phyloP scores from a whole-genome alignment of 177 flowering plant species.

The Vitis hybrid region DNA sequence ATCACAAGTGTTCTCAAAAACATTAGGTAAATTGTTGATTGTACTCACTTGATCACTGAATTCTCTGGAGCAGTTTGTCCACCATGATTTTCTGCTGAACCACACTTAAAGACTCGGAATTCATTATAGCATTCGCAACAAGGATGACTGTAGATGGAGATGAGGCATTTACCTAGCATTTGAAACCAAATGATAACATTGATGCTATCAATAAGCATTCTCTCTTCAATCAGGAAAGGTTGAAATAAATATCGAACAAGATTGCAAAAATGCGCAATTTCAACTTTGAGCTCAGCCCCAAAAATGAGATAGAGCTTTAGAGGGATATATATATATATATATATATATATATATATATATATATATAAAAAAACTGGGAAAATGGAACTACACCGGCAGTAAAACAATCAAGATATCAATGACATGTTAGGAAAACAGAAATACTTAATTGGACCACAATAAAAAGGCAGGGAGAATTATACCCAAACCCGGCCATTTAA shows the following conservation, averaged over 20 bases:
- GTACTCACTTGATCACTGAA: slow-evolving; percentile 26
- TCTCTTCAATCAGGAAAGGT: neutral
- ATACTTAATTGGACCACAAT: neutral
- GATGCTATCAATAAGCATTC: neutral
- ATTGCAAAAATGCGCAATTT: neutral
- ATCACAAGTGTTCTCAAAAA: too few relatives aligned
- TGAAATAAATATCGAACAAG: neutral
- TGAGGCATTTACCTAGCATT: slow-evolving; percentile 71
- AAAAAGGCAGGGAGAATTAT: slow-evolving; percentile 14
- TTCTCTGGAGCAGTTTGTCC: slow-evolving; percentile 66
- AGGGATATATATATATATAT: too few relatives aligned
- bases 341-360: too few relatives aligned
- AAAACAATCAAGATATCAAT: too few relatives aligned
- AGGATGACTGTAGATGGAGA: slow-evolving; percentile 65
- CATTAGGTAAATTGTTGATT: neutral
- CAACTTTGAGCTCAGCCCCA: neutral
- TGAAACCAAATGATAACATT: neutral
- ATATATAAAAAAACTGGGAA: too few relatives aligned
- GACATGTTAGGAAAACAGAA: neutral
- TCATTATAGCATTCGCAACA: slow-evolving; percentile 75
- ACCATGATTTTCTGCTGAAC: slow-evolving; percentile 81
- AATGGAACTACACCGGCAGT: too few relatives aligned
- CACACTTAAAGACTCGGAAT: slow-evolving; percentile 64
- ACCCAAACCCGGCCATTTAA: slow-evolving; percentile 98
- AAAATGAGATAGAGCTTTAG: too few relatives aligned